Evolutionary conservation across 2,329 filamentous ascomycete genomes (phyloP).

Genomic region (Lecanicillium sp.): DNA sequence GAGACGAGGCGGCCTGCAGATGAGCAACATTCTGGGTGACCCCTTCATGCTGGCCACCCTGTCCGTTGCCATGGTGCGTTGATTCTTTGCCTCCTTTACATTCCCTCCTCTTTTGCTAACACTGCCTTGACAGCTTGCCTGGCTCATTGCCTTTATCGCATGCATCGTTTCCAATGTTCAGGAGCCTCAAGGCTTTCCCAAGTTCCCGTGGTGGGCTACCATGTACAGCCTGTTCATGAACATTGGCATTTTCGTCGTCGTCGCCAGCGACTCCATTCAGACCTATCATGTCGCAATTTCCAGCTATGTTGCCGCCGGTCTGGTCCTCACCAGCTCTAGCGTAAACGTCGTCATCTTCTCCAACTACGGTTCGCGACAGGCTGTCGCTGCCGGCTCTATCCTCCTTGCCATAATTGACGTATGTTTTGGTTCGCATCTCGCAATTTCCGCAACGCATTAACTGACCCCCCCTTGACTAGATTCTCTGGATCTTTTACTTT

Average conservation of each 20-base stretch:
- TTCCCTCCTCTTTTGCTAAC: conserved; percentile 14
- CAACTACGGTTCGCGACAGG: conserved; percentile 64
- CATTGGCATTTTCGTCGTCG: conserved; percentile 68
- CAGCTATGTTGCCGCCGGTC: conserved; percentile 73
- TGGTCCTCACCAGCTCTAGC: conserved; percentile 78
- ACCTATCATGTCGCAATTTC: conserved; percentile 90
- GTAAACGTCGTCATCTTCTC: conserved; percentile 83
- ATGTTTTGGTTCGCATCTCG: not conserved
- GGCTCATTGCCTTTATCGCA: conserved; percentile 85
- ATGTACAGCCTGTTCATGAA: conserved; percentile 83
- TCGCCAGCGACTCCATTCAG: conserved; percentile 75
- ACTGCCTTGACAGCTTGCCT: conserved; percentile 61
- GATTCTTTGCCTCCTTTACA: not conserved
- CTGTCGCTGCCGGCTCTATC: conserved; percentile 87
- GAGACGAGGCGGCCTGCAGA: conserved; percentile 54
- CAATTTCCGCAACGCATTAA: not conserved
- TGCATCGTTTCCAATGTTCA: conserved; percentile 44
- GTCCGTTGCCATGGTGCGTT: conserved; percentile 79
- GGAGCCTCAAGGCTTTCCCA: conserved; percentile 53
- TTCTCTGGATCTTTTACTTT: conserved; percentile 99
- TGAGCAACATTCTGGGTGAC: conserved; percentile 90
- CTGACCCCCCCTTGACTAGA: conserved; percentile 19
- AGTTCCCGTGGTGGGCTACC: conserved; percentile 87
- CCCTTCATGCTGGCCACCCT: conserved; percentile 92
- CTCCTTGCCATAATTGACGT: conserved; percentile 77